phyloP scores from a whole-genome alignment of 169 alveolate genomes.

The Miamiensis avidus region DNA sequence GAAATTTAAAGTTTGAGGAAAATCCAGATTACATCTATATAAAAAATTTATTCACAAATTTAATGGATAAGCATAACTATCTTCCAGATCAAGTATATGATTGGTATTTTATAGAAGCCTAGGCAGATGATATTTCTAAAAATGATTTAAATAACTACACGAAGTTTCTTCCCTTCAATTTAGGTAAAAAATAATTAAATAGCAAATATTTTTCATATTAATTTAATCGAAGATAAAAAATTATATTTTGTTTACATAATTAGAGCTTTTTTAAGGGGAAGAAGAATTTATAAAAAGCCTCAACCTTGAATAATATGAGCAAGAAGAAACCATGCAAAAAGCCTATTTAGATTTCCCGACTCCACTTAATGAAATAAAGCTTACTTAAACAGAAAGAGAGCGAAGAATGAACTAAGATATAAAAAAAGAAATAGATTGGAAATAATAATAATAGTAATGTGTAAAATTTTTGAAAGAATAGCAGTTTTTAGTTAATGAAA shows the following conservation, averaged over 20 bases:
- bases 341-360: neutral
- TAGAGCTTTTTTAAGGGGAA: neutral
- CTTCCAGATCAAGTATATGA: constrained; percentile 30
- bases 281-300: neutral
- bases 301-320: neutral
- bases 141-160: too few species aligned
- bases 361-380: neutral
- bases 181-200: too few species aligned
- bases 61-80: constrained; percentile 24
- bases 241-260: neutral
- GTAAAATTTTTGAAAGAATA: neutral
- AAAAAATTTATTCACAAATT: constrained; percentile 52
- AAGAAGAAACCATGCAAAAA: too few species aligned
- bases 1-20: constrained; percentile 67
- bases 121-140: neutral
- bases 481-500: neutral
- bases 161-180: too few species aligned
- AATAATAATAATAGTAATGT: neutral
- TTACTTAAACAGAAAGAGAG: neutral
- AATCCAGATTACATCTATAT: constrained; percentile 73
- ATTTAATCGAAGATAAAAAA: neutral
- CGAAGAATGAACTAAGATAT: neutral
- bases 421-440: neutral
- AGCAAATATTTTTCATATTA: neutral
- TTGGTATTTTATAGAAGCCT: constrained; percentile 1